phyloP scores from a whole-genome alignment of 768 basidiomycete species.

The Suillus alpinus region DNA sequence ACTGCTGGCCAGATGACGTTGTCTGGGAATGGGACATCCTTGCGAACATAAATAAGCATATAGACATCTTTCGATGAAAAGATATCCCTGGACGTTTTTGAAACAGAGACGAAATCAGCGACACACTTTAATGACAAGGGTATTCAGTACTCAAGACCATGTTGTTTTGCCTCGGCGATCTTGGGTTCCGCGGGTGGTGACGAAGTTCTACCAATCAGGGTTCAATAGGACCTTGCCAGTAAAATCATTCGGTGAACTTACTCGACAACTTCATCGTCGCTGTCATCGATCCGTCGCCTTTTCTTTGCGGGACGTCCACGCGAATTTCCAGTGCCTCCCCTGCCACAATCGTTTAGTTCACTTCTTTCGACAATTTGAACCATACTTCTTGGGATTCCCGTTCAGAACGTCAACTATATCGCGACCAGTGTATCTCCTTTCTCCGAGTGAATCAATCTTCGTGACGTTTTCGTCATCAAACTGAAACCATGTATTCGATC shows the following conservation, averaged over 20 bases:
- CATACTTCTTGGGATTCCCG: slow-evolving; percentile 28
- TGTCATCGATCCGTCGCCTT: slow-evolving; percentile 55
- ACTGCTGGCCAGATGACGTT: slow-evolving; percentile 13
- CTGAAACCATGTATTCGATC: slow-evolving; percentile 77
- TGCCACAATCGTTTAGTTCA: slow-evolving; percentile 11
- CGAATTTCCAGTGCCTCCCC: slow-evolving; percentile 26
- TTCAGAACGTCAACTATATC: slow-evolving; percentile 28
- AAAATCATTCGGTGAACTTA: slow-evolving; percentile 20
- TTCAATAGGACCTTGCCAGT: slow-evolving; percentile 10
- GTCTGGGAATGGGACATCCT: slow-evolving; percentile 20
- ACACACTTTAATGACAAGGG: slow-evolving; percentile 57
- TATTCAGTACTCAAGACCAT: slow-evolving; percentile 3
- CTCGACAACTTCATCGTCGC: slow-evolving; percentile 48
- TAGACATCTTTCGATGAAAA: slow-evolving; percentile 83
- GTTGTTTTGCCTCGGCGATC: slow-evolving; percentile 11
- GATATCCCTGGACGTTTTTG: slow-evolving; percentile 39
- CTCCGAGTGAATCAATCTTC: slow-evolving; percentile 52
- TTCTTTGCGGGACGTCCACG: slow-evolving; percentile 46
- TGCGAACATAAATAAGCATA: slow-evolving; percentile 86
- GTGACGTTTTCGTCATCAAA: slow-evolving; percentile 91
- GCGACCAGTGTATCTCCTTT: slow-evolving; percentile 35
- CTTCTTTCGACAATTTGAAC: not conserved
- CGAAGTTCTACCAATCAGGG: slow-evolving; percentile 16
- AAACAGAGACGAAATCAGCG: slow-evolving; percentile 29
- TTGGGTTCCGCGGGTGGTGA: slow-evolving; percentile 16